Conservation (phyloP, 176 grass and related monocot genomes). For the Oryza longistaminata region DNA sequence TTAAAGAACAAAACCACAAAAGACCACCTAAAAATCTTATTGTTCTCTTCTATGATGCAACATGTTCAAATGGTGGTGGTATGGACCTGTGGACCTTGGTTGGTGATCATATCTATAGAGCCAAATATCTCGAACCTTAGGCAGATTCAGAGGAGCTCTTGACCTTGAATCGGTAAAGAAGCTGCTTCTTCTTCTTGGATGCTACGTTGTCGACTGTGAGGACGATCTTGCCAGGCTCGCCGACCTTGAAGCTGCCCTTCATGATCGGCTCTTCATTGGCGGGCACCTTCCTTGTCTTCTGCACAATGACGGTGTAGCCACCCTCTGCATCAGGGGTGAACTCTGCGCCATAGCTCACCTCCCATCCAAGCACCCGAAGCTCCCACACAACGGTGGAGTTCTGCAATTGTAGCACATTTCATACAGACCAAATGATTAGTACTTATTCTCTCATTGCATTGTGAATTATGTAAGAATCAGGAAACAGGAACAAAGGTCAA, state of each 20-base stretch:
- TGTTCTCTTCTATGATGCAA: slow-evolving; percentile 53
- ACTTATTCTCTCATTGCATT: neutral
- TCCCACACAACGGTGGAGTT: slow-evolving; percentile 80
- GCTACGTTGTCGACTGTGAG: slow-evolving; percentile 62
- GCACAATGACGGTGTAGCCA: slow-evolving; percentile 83
- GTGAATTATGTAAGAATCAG: neutral
- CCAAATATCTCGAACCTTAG: slow-evolving; percentile 15
- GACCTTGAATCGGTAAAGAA: slow-evolving; percentile 82
- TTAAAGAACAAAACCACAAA: slow-evolving; percentile 57
- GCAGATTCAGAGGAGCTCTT: slow-evolving; percentile 54
- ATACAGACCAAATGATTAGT: neutral
- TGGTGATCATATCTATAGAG: slow-evolving; percentile 16
- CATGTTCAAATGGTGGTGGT: slow-evolving; percentile 61
- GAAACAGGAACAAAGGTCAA: neutral
- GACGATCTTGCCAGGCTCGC: slow-evolving; percentile 75
- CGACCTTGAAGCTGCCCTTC: slow-evolving; percentile 73
- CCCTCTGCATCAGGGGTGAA: slow-evolving; percentile 69
- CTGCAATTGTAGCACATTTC: slow-evolving; percentile 36
- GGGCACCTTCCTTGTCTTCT: slow-evolving; percentile 78
- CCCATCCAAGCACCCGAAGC: slow-evolving; percentile 76
- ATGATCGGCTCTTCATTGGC: slow-evolving; percentile 73
- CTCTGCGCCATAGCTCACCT: slow-evolving; percentile 77
- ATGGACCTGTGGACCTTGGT: slow-evolving; percentile 54
- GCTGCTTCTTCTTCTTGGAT: slow-evolving; percentile 97
- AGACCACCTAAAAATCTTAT: slow-evolving; percentile 42